Conservation (phyloP, 345 rosid species). For the Viola odorata region DNA sequence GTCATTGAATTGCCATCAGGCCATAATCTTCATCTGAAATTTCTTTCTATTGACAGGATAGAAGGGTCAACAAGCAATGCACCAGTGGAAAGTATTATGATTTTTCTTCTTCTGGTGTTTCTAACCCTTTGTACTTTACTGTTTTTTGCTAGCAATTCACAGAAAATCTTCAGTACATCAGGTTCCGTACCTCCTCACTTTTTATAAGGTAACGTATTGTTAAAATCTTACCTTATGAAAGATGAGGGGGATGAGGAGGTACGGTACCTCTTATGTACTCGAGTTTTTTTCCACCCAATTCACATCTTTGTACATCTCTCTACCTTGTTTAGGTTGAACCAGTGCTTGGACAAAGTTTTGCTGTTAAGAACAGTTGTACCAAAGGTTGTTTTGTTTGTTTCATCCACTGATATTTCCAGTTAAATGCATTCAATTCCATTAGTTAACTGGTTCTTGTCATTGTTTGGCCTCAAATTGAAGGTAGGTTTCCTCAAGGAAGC, state of each 20-base stretch:
- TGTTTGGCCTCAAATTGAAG: slow-evolving; percentile 25
- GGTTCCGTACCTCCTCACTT: too few relatives aligned
- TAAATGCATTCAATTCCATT: not conserved
- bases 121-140: slow-evolving; percentile 20
- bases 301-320: slow-evolving; percentile 9
- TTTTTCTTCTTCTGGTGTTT: slow-evolving; percentile 19
- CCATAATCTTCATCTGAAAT: slow-evolving; percentile 18
- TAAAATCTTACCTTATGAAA: too few relatives aligned
- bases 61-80: slow-evolving; percentile 19
- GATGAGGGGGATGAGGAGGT: too few relatives aligned
- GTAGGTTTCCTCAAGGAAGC: slow-evolving; percentile 35
- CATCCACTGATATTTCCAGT: not conserved
- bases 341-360: slow-evolving; percentile 26
- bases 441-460: slow-evolving; percentile 7
- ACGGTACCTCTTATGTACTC: too few relatives aligned
- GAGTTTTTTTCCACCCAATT: not conserved
- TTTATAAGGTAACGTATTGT: too few relatives aligned
- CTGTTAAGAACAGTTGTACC: slow-evolving; percentile 21
- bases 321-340: slow-evolving; percentile 40
- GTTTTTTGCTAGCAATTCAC: not conserved
- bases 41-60: slow-evolving; percentile 36
- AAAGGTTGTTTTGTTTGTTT: slow-evolving; percentile 17
- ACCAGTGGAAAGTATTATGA: slow-evolving; percentile 14
- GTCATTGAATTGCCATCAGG: slow-evolving; percentile 10
- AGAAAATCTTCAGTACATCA: too few relatives aligned